These are phyloP conservation scores for Houttuynia cordata DNA, from an alignment of 164 flowering plant species.

Conservation along the genomic window DNA sequence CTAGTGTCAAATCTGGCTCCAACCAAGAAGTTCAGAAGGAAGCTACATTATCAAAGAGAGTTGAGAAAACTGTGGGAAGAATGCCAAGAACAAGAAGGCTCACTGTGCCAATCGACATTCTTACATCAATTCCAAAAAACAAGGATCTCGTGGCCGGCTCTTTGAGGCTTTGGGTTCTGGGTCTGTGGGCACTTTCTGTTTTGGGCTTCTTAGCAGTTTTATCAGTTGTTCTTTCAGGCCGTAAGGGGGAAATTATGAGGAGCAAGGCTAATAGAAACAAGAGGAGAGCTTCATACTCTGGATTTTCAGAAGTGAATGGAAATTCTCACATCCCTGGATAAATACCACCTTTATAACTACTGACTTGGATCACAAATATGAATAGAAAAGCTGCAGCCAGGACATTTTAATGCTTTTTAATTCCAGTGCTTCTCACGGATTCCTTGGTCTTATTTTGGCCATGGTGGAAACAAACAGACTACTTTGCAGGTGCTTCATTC, in stretches of 20 bases:
- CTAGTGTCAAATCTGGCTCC: conserved; percentile 19
- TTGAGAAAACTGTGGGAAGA: conserved; percentile 18
- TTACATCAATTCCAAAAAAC: conserved; percentile 10
- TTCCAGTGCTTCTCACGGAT: background rate
- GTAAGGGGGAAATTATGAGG: conserved; percentile 29
- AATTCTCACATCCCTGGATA: background rate
- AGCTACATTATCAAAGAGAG: conserved; percentile 19
- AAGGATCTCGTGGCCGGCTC: conserved; percentile 25
- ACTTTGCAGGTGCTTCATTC: background rate
- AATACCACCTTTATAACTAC: background rate
- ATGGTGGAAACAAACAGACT: background rate
- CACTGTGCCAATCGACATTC: conserved; percentile 13
- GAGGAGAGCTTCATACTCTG: conserved; percentile 46
- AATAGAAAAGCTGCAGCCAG: background rate
- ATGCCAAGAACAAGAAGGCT: conserved; percentile 7
- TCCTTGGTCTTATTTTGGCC: background rate
- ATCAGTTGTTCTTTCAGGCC: conserved; percentile 26
- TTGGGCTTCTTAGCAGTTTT: conserved; percentile 46
- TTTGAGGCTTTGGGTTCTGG: conserved; percentile 48
- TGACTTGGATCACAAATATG: background rate
- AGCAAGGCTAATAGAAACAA: conserved; percentile 37
- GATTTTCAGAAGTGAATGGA: conserved; percentile 27
- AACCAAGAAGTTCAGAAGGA: conserved; percentile 13
- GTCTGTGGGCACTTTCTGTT: conserved; percentile 48
- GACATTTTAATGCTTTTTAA: background rate